Evolutionary conservation across 352 stramenopile species (phyloP).

Genomic region (Elongisporangium prolatum): DNA sequence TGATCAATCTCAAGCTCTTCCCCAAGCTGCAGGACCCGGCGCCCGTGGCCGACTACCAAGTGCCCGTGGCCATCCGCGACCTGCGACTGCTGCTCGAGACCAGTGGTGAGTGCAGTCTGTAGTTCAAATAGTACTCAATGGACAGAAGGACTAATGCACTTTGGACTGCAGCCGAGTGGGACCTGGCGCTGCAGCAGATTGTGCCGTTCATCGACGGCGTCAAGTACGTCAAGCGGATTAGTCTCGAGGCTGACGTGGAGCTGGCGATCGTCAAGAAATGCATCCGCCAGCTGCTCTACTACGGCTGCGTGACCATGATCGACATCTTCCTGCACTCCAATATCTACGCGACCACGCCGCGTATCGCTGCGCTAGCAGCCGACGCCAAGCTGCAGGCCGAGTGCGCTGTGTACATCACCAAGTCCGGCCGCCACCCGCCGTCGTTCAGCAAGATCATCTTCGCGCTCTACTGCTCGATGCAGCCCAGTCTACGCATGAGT

Average conservation of each 20-base stretch:
- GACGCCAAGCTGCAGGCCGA: conserved; percentile 65
- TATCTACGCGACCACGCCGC: conserved; percentile 75
- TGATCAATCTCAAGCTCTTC: conserved; percentile 87
- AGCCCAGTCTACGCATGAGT: conserved; percentile 77
- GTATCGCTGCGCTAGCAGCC: conserved; percentile 53
- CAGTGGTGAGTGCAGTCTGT: conserved; percentile 38
- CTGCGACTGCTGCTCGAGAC: conserved; percentile 66
- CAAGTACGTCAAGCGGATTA: conserved; percentile 88
- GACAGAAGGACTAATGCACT: conserved; percentile 3
- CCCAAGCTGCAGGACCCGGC: conserved; percentile 64
- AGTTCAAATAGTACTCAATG: not conserved
- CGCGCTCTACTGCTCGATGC: conserved; percentile 81
- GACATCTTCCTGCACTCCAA: conserved; percentile 91
- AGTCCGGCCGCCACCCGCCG: conserved; percentile 46
- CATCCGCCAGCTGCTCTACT: conserved; percentile 85
- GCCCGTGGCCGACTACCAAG: conserved; percentile 78
- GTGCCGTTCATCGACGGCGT: conserved; percentile 90
- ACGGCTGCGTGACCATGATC: conserved; percentile 85
- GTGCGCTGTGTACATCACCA: conserved; percentile 78
- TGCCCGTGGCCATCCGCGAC: conserved; percentile 78
- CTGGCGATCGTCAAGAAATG: conserved; percentile 87
- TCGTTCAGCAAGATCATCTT: conserved; percentile 74
- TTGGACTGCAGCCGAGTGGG: conserved; percentile 66
- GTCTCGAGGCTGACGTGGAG: conserved; percentile 83
- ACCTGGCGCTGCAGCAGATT: conserved; percentile 85